A percentile compares a stretch with the other conserved stretches of the same genome.
Evolutionary conservation across 306 rosid genomes (phyloP).

Genomic region (Chamaecrista fasciculata): DNA sequence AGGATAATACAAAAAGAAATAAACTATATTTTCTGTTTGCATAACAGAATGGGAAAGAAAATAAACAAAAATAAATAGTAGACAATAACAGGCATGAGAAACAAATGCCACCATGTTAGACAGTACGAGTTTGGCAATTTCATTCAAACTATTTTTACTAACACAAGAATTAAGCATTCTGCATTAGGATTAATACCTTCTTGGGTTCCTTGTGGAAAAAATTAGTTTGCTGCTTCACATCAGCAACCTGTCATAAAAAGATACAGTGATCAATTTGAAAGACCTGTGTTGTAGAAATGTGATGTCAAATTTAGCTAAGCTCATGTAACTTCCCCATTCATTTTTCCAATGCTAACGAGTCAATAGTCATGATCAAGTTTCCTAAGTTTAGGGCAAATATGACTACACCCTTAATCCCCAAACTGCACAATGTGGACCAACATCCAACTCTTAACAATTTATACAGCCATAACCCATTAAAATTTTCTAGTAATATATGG

Average conservation of each 20-base stretch:
- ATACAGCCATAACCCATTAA: not conserved
- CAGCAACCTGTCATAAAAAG: slow-evolving; percentile 59
- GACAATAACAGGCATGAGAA: not conserved
- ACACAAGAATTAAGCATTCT: slow-evolving; percentile 21
- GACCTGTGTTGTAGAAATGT: slow-evolving; percentile 8
- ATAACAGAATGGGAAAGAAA: slow-evolving; percentile 14
- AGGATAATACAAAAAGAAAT: not conserved
- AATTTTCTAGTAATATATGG: slow-evolving; percentile 14
- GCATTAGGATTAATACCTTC: slow-evolving; percentile 49
- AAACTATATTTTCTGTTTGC: slow-evolving; percentile 10
- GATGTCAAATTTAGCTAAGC: slow-evolving; percentile 1
- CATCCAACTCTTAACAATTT: slow-evolving; percentile 11
- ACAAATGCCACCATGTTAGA: not conserved
- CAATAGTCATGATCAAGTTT: not conserved
- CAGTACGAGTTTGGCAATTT: slow-evolving; percentile 10
- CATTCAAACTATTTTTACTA: slow-evolving; percentile 1
- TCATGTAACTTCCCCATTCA: slow-evolving; percentile 1
- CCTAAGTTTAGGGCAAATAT: not conserved
- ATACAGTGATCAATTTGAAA: slow-evolving; percentile 22
- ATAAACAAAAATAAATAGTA: not conserved
- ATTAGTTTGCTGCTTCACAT: slow-evolving; percentile 53
- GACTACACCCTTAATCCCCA: not conserved
- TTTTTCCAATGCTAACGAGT: slow-evolving; percentile 14
- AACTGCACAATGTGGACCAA: not conserved
- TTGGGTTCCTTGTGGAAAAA: slow-evolving; percentile 81